phyloP scores from a whole-genome alignment of 352 stramenopile species.

The Pythium monospermum region DNA sequence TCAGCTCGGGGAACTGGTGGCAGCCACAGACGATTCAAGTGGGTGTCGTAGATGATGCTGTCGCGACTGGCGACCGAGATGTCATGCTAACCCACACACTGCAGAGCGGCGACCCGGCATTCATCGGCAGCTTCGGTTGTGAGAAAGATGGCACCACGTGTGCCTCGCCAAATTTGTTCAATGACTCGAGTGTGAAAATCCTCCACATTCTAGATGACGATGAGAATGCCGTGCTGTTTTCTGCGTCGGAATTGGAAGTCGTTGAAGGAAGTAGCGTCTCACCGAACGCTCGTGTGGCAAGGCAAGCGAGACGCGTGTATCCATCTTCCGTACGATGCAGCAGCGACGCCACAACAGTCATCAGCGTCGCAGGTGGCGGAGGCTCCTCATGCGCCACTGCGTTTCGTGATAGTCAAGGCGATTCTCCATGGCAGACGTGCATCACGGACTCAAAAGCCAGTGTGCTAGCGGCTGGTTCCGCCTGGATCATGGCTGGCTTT shows the following conservation, averaged over 20 bases:
- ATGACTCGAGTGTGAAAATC: slow-evolving; percentile 40
- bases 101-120: slow-evolving; percentile 43
- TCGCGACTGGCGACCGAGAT: slow-evolving; percentile 45
- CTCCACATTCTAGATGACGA: slow-evolving; percentile 58
- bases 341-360: slow-evolving; percentile 10
- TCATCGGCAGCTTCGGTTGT: slow-evolving; percentile 31
- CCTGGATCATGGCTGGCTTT: slow-evolving; percentile 58
- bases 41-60: slow-evolving; percentile 37
- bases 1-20: slow-evolving; percentile 55
- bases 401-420: not conserved
- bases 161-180: slow-evolving; percentile 35
- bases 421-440: slow-evolving; percentile 31
- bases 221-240: slow-evolving; percentile 54
- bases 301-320: slow-evolving; percentile 21
- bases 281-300: slow-evolving; percentile 31
- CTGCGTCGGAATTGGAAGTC: slow-evolving; percentile 30
- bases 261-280: slow-evolving; percentile 51
- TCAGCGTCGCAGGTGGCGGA: slow-evolving; percentile 1
- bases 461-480: slow-evolving; percentile 31
- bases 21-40: slow-evolving; percentile 32
- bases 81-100: slow-evolving; percentile 42
- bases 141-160: slow-evolving; percentile 11
- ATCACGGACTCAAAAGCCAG: slow-evolving; percentile 28
- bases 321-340: slow-evolving; percentile 32
- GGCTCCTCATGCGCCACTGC: not conserved